Evolutionary conservation across 306 rosid genomes (phyloP).

Genomic region (Fragaria iinumae): DNA sequence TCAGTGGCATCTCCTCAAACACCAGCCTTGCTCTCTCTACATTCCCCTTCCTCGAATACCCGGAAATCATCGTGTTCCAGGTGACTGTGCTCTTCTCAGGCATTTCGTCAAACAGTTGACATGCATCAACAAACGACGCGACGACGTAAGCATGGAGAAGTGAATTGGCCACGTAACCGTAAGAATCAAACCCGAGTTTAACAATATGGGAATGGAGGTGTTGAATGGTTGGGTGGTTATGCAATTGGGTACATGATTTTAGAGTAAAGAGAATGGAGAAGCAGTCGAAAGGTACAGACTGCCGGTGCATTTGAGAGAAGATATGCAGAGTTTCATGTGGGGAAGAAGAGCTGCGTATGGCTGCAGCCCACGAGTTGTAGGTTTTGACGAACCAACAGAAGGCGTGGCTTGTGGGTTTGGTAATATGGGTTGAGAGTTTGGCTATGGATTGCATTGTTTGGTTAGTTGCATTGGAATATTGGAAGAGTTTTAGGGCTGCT

Average conservation of each 20-base stretch:
- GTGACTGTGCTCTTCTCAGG: constrained; percentile 40
- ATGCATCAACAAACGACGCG: constrained; percentile 36
- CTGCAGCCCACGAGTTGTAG: constrained; percentile 49
- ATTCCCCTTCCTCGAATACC: constrained; percentile 45
- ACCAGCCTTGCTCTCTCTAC: constrained; percentile 31
- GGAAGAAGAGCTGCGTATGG: constrained; percentile 51
- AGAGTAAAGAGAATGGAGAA: constrained; percentile 53
- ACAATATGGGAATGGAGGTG: constrained; percentile 59
- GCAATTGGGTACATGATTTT: constrained; percentile 49
- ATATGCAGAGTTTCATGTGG: constrained; percentile 37
- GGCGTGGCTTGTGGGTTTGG: constrained; percentile 18
- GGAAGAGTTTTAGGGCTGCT: too few relatives aligned
- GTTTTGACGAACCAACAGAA: constrained; percentile 10
- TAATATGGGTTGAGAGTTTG: constrained; percentile 4
- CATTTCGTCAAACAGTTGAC: constrained; percentile 59
- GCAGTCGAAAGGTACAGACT: constrained; percentile 31
- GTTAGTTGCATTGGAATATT: too few relatives aligned
- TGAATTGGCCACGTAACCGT: constrained; percentile 45
- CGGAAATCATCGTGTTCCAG: constrained; percentile 61
- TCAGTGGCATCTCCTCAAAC: constrained; percentile 46
- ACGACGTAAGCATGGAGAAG: constrained; percentile 33
- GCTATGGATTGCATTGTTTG: constrained; percentile 20
- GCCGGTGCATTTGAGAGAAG: constrained; percentile 46
- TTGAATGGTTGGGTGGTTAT: constrained; percentile 24
- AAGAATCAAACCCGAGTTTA: constrained; percentile 52